Base-by-base conservation (phyloP, 2,329 filamentous ascomycete genomes). In the Alternaria ethzedia region DNA sequence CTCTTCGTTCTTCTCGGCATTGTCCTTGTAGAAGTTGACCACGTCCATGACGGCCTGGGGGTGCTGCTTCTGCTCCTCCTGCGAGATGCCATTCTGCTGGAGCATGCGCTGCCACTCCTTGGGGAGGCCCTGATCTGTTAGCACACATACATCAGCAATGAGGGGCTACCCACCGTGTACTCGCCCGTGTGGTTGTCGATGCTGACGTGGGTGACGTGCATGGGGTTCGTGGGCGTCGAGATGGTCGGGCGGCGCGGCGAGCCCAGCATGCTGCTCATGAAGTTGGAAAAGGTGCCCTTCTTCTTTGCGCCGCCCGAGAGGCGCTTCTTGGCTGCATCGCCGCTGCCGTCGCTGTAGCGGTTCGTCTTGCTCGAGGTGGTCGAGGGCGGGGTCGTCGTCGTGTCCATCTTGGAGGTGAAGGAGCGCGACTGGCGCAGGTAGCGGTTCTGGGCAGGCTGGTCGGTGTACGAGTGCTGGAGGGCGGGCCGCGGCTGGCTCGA, bases 81-180 rank as follows among this genome's bases (percentile, higher is more conserved):
- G 94, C 26, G 94, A 92, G 75, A 99, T 97, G 68, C 96, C 96
- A 80, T 93, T 97, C 81, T 97, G 94, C 82, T 95, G 93, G 76
- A 99, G 89, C 78, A 97, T 88, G 65, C 93, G 91, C 82, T 98
- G 95, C 96, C 96, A 99, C 87, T 98, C 96, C 81, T 96, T 96
- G 17, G 96, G 96, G 26, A 99, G 86, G 68, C 96, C 96, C 94
- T 96, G 73, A 12, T 25, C 58, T 21, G 67, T 79, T 67, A 76
- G 76, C 64, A 56, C 25, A 9, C 26, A 30, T 11, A 41, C 23
- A 73, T 12, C 61, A 55, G 28, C 47, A 41, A 57, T 12, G 56
- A 59, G 59, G 17, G 32, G 41, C n/a, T 63, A 80, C 79, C 65
- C 86, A 97, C 94, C 61, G 95, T 98, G 80, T 97, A 99, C 82